Percentiles rank a stretch among this genome's conserved stretches.
Conservation (phyloP, 2,329 filamentous ascomycete species). For the Apiospora sp. region DNA sequence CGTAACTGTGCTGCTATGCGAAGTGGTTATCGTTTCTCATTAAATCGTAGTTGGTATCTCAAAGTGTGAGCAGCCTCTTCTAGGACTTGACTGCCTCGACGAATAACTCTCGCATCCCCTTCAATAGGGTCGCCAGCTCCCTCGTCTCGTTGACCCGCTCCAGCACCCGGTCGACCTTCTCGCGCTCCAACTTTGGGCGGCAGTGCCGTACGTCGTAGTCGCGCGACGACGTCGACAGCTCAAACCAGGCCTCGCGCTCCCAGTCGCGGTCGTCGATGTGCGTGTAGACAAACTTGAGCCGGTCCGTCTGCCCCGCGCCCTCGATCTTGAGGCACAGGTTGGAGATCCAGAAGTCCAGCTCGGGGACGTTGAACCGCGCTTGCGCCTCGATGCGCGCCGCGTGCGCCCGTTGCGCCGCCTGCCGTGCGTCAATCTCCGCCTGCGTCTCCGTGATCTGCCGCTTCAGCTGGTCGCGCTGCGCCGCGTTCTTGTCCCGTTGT, state of each 20-base stretch:
- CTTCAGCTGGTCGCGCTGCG: slow-evolving; percentile 63
- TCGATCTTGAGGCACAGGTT: slow-evolving; percentile 91
- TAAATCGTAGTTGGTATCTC: slow-evolving; percentile 20
- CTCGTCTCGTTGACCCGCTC: slow-evolving; percentile 83
- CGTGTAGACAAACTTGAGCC: slow-evolving; percentile 88
- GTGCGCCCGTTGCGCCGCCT: slow-evolving; percentile 76
- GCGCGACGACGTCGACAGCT: slow-evolving; percentile 79
- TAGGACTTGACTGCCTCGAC: slow-evolving; percentile 68
- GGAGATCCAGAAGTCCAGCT: slow-evolving; percentile 95
- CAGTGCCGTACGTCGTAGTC: slow-evolving; percentile 88
- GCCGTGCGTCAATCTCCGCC: slow-evolving; percentile 71
- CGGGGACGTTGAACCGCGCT: slow-evolving; percentile 86
- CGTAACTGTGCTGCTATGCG: neutral
- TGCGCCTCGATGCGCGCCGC: slow-evolving; percentile 82
- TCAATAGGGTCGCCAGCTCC: slow-evolving; percentile 75
- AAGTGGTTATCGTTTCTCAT: slow-evolving; percentile 16
- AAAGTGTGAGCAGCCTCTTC: slow-evolving; percentile 27
- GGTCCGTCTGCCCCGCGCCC: slow-evolving; percentile 83
- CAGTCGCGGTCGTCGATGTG: slow-evolving; percentile 87
- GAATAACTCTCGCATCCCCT: slow-evolving; percentile 84
- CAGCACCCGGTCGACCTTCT: slow-evolving; percentile 78
- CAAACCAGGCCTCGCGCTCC: slow-evolving; percentile 92
- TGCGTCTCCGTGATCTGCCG: slow-evolving; percentile 73
- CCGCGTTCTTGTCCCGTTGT: slow-evolving; percentile 68
- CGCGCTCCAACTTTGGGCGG: slow-evolving; percentile 81